These are phyloP conservation scores for Pelargonium nanum DNA, from an alignment of 345 rosid genomes.

Conservation along the genomic window DNA sequence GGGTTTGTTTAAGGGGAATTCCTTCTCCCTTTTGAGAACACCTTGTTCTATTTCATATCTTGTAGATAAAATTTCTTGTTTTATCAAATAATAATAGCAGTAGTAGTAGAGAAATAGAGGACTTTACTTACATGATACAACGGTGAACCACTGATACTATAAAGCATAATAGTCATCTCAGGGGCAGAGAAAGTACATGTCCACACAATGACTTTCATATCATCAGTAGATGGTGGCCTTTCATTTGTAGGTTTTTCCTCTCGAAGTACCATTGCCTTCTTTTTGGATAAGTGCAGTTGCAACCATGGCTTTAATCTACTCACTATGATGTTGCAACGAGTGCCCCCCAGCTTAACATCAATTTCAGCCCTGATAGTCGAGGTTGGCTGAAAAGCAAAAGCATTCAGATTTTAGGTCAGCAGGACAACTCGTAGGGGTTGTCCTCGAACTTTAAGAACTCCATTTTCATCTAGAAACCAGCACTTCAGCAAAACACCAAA, in stretches of 20 bases:
- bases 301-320: conserved; percentile 81
- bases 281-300: conserved; percentile 47
- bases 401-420: neutral
- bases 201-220: conserved; percentile 61
- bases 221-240: conserved; percentile 41
- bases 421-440: neutral
- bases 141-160: conserved; percentile 44
- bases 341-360: conserved; percentile 93
- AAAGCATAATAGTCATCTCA: conserved; percentile 72
- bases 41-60: too few species aligned
- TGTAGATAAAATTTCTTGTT: too few species aligned
- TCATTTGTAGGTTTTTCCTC: conserved; percentile 31
- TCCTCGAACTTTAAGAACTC: too few species aligned
- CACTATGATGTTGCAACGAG: conserved; percentile 59
- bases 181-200: conserved; percentile 93
- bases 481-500: too few species aligned
- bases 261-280: conserved; percentile 57
- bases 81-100: too few species aligned
- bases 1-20: too few species aligned
- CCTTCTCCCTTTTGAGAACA: too few species aligned
- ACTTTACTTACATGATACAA: conserved; percentile 72
- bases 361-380: conserved; percentile 80
- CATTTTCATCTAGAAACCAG: too few species aligned
- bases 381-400: conserved; percentile 45
- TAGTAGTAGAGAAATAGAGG: conserved; percentile 1